Evolutionary conservation across 2,329 filamentous ascomycete genomes (phyloP).

Genomic region (Colletotrichum tanaceti): DNA sequence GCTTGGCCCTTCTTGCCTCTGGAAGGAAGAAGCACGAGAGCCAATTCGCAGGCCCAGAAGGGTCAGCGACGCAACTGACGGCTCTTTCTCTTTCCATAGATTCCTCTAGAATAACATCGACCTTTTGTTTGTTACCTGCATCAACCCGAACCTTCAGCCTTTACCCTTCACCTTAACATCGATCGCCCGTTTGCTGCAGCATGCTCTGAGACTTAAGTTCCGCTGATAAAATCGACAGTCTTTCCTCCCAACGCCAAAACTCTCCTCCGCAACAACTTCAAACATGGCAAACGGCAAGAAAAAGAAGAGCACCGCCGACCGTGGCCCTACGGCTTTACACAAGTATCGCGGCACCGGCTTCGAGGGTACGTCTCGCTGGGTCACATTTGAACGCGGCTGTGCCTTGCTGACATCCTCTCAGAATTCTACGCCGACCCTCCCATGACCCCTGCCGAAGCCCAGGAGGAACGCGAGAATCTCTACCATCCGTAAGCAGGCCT

Average conservation of each 20-base stretch:
- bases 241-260: background rate
- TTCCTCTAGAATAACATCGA: too few species aligned
- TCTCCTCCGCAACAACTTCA: background rate
- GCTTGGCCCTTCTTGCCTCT: background rate
- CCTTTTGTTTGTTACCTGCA: background rate
- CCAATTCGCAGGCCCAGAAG: background rate
- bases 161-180: too few species aligned
- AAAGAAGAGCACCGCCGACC: constrained; percentile 40
- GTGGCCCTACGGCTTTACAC: constrained; percentile 56
- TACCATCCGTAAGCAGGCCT: constrained; percentile 71
- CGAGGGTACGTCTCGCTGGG: constrained; percentile 62
- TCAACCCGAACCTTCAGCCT: background rate
- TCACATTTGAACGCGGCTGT: constrained; percentile 29
- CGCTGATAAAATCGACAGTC: background rate
- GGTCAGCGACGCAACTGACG: background rate
- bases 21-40: background rate
- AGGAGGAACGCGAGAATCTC: constrained; percentile 71
- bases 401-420: constrained; percentile 43
- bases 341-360: constrained; percentile 72
- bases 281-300: constrained; percentile 35
- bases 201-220: background rate
- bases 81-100: background rate
- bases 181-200: background rate
- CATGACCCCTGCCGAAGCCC: constrained; percentile 75
- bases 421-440: constrained; percentile 85